Evolutionary conservation across 768 basidiomycete genomes (phyloP), one percentile per base, ranked within the genome.

Genomic region (Collybia nuda): DNA sequence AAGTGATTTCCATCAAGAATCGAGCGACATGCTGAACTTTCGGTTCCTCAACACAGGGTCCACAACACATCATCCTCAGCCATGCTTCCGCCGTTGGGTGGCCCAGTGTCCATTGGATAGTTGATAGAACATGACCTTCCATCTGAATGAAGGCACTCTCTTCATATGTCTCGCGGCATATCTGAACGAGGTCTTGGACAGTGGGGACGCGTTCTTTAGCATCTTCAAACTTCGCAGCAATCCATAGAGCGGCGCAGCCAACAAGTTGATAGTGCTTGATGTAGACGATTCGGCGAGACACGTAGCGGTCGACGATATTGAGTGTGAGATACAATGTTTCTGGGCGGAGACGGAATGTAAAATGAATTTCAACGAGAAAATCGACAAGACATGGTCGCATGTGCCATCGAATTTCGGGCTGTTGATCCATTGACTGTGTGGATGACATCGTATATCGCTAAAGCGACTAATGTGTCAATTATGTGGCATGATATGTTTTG

Each of bases 201-300:
- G 93, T 91, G 9, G 97, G 97, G 12, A 98, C 93, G 55, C 95
- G 93, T 64, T 98, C 96, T 69, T 99, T 98, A 19, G 94, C 90
- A 63, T 99, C 97, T 71, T 99, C 97, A 60, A 98, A 99, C 72
- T 99, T 99, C 56, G 96, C 90, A 14, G 97, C 97, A 59, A 98
- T 98, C 97, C 97, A 99, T 11, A 99, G 80, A 35, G 97, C 93
- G 19, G 95, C 93, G 64, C 97, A 99, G 17, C 97, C 97, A 50
- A 98, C 96, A 51, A 99, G 89, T 63, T 99, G 97, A 65, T 99
- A 98, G 73, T 99, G 97, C 70, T 96, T 98, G 77, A 93, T 93
- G 74, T 93, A 98, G 53, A 99, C 97, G 56, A 99, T 88, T 47
- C 97, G 91, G 59, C 97, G 94, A 44, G 97, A 98, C 23, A 98